Evolutionary conservation across 139 green algal species (phyloP), one percentile per base, ranked within the genome.

Genomic region (Coelastrella sp.): DNA sequence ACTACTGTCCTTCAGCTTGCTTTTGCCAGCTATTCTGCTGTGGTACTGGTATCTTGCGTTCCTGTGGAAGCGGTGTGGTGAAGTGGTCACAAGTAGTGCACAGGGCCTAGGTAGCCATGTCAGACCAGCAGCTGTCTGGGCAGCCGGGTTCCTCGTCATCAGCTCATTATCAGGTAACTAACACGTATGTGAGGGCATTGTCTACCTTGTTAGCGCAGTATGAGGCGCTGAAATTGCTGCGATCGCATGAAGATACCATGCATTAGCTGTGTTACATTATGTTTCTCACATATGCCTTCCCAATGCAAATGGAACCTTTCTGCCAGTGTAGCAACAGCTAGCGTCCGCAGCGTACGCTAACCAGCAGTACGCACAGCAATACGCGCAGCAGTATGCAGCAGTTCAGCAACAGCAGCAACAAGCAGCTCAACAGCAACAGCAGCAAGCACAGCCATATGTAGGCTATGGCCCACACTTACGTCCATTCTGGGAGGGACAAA

Each of bases 401-500:
- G 86, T 64, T 5, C 73, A 66, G 59, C 83, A 89, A 47, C 80
- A 73, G 60, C 83, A 89, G 66, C 80, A 73, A 60, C 80, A 80
- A 58, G 74, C 78, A 71, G 68, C 17, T 76, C 68, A 32, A 23
- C 68, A 32, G 80, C 68, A 80, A 20, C 80, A 73, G 80, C 54
- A 68, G 19, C 82, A 79, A 60, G 32, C 22, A 14, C 86, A 85
- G 58, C 58, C 20, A 54, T 66, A 90, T 57, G 19, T 5, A 19
- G 61, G 47, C 20, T 85, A 89, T 60, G 83, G 89, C 32, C 91
- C 95, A 83, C 95, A 98, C 87, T 93, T 99, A 6, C 92, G 94
- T 5, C 76, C 87, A 13, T 99, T 99, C 83, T 99, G 98, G 98
- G 76, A 91, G 77, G 77, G 95, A 47, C 96, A 98, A 90, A 92